phyloP scores from a whole-genome alignment of 139 green algal species.

The Picochlorum sp. region DNA sequence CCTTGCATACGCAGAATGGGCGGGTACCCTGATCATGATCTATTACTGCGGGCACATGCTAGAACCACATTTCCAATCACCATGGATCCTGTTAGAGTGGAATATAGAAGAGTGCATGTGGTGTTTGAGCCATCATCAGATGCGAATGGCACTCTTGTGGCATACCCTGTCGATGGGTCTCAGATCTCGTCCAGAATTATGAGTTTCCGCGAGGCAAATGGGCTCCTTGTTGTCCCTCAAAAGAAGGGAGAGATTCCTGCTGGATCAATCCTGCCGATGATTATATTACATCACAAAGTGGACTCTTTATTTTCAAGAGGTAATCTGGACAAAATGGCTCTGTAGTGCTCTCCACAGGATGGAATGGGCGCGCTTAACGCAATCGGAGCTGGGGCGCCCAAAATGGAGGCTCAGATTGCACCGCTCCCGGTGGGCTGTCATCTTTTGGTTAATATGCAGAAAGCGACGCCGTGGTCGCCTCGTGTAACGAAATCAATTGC shows the following conservation, averaged over 20 bases:
- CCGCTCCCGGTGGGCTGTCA: too few species aligned
- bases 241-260: slow-evolving; percentile 35
- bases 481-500: too few species aligned
- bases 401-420: too few species aligned
- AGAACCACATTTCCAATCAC: slow-evolving; percentile 40
- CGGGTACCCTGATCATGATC: slow-evolving; percentile 55
- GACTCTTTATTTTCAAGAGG: too few species aligned
- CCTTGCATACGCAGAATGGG: slow-evolving; percentile 73
- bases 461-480: too few species aligned
- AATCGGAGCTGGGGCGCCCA: too few species aligned
- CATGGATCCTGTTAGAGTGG: slow-evolving; percentile 84
- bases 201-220: slow-evolving; percentile 58
- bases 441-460: too few species aligned
- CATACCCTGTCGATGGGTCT: slow-evolving; percentile 38
- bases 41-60: slow-evolving; percentile 56
- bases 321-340: too few species aligned
- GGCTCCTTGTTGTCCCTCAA: slow-evolving; percentile 61
- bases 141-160: too few species aligned
- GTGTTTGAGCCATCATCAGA: slow-evolving; percentile 21
- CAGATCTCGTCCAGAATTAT: slow-evolving; percentile 90
- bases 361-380: too few species aligned
- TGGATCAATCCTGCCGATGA: slow-evolving; percentile 54
- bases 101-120: slow-evolving; percentile 78
- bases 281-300: slow-evolving; percentile 25
- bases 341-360: too few species aligned